These are phyloP conservation scores for Chaetomium olivaceum DNA, from an alignment of 2,329 filamentous ascomycete species.

Conservation along the genomic window DNA sequence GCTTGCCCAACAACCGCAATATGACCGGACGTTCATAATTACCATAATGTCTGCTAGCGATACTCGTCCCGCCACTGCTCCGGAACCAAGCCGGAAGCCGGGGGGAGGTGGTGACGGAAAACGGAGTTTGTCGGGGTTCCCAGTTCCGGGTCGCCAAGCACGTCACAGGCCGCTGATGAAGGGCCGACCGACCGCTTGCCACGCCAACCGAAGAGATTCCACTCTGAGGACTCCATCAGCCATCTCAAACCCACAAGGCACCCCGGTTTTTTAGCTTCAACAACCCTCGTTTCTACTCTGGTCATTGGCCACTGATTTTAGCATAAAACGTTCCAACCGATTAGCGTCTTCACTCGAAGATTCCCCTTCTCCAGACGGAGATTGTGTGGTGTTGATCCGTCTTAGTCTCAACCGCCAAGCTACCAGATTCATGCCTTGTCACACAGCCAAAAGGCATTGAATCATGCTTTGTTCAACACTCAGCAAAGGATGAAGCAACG, in stretches of 20 bases:
- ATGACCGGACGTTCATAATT: neutral
- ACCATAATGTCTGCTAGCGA: neutral
- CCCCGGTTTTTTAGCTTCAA: neutral
- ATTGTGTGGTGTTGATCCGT: neutral
- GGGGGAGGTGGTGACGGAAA: neutral
- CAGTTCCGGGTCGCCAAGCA: neutral
- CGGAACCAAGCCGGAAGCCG: neutral
- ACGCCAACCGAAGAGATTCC: neutral
- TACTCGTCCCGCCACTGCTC: neutral
- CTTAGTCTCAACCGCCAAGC: neutral
- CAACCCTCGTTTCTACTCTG: neutral
- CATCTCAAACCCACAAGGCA: neutral
- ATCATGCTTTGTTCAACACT: neutral
- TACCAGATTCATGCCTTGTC: neutral
- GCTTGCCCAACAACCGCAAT: neutral
- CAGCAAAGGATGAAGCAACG: neutral
- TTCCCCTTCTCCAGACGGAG: neutral
- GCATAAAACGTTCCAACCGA: neutral
- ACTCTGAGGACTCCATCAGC: neutral
- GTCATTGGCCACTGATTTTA: slow-evolving; percentile 3
- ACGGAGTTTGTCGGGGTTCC: neutral
- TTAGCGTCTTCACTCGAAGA: neutral
- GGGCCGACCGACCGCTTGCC: neutral
- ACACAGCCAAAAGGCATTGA: neutral
- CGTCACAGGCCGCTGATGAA: neutral